A percentile compares a stretch with the other conserved stretches of the same genome.
These are phyloP conservation scores for Talaromyces sp. DNA, from an alignment of 2,329 filamentous ascomycete species.

Conservation along the genomic window DNA sequence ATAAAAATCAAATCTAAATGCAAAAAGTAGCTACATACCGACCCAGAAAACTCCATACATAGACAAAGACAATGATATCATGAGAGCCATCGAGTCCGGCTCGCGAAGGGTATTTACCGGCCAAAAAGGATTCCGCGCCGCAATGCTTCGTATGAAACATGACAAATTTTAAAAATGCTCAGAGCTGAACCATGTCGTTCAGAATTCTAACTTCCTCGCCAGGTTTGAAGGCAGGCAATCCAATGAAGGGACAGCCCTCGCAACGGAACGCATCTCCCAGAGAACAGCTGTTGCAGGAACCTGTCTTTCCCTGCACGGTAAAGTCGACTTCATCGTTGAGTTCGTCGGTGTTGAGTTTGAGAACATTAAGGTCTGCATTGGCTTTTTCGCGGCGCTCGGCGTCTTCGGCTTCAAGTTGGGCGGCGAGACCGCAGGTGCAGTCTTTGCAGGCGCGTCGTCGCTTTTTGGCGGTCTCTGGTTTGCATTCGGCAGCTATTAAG, in stretches of 20 bases:
- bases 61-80: not conserved
- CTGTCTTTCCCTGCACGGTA: conserved; percentile 94
- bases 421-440: conserved; percentile 89
- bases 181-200: conserved; percentile 83
- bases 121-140: conserved; percentile 13
- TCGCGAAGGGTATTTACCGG: conserved; percentile 11
- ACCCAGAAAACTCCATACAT: not conserved
- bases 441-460: conserved; percentile 94
- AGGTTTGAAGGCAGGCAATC: conserved; percentile 91
- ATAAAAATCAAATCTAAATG: conserved; percentile 1
- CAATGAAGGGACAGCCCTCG: conserved; percentile 74
- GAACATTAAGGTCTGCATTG: conserved; percentile 53
- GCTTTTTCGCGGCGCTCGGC: conserved; percentile 62
- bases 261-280: conserved; percentile 86
- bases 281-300: conserved; percentile 90
- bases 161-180: conserved; percentile 11
- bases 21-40: not conserved
- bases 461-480: conserved; percentile 84
- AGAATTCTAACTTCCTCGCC: conserved; percentile 88
- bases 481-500: conserved; percentile 71
- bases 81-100: conserved; percentile 5
- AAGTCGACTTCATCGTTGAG: conserved; percentile 83
- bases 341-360: conserved; percentile 71
- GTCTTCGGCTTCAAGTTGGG: conserved; percentile 84
- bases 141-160: conserved; percentile 7